Evolutionary conservation across 768 basidiomycete species (phyloP), one percentile per base, ranked within the genome.

Genomic region (Pholiota microspora): DNA sequence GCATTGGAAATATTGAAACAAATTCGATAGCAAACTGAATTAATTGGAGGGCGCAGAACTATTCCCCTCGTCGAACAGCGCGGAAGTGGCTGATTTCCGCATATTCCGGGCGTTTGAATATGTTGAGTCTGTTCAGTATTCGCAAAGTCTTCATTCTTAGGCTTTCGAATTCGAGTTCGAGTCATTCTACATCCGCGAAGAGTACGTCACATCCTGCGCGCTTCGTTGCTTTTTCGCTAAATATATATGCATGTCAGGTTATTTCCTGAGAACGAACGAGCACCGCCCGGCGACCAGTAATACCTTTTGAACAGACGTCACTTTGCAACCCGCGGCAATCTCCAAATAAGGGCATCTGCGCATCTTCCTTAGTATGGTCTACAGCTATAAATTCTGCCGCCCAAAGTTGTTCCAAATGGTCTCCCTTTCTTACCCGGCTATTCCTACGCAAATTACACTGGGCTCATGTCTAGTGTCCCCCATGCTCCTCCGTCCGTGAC

Each of bases 171-270:
- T 42, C 25, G n/a, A 21, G 12, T 24, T 31, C 27, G 48, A 58
- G 51, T 55, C 48, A 56, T 58, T 57, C 46, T 46, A 12, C 40
- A 34, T 51, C 36, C 56, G 32, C 50, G 57, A 60, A 56, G 40
- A 24, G 57, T 57, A 61, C 58, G 58, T 61, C 60, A 60, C 57
- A 59, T 56, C 60, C 60, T 59, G 35, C 12, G 23, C 44, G 32
- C 49, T 50, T 40, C 29, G 34, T 32, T 38, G 15, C 52, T 42
- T 36, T 42, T 54, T 47, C n/a, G n/a, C 27, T 59, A 48, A 49
- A 9, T 48, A 36, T 50, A 47, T 31, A 51, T 57, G 53, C 54
- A 49, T 48, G 44, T 32, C 51, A 58, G 21, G 31, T 40, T 38
- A 56, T 62, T 61, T 61, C 61, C 57, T 54, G 51, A 40, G 45